A percentile compares a stretch with the other conserved stretches of the same genome.
Evolutionary conservation across 305 asterid species (phyloP).

Genomic region (Euphrasia arctica): DNA sequence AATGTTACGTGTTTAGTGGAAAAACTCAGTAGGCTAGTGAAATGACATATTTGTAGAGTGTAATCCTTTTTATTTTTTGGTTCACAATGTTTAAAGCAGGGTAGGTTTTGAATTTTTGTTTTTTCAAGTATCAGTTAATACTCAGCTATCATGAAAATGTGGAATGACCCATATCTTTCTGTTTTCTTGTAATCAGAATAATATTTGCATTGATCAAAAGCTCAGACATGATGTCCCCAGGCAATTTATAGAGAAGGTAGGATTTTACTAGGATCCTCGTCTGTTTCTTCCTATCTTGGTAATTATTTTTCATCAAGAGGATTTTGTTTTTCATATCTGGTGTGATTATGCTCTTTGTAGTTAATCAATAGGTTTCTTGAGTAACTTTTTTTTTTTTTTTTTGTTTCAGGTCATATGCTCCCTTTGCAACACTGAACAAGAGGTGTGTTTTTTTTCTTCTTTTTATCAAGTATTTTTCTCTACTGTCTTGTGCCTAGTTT

Average conservation of each 20-base stretch:
- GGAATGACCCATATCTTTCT: conserved; percentile 16
- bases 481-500: neutral
- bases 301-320: neutral
- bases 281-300: conserved; percentile 6
- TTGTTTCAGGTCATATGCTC: conserved; percentile 67
- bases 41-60: no score
- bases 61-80: neutral
- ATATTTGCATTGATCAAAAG: conserved; percentile 48
- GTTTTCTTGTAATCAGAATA: conserved; percentile 46
- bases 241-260: conserved; percentile 65
- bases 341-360: neutral
- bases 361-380: conserved; percentile 6
- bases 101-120: neutral
- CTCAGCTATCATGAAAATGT: neutral
- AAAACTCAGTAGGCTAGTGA: no score
- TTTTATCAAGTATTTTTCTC: neutral
- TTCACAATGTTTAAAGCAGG: neutral
- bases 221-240: conserved; percentile 82
- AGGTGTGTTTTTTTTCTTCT: conserved; percentile 49
- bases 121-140: neutral
- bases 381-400: conserved; percentile 12
- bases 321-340: neutral
- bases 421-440: conserved; percentile 85
- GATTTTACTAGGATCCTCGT: conserved; percentile 13
- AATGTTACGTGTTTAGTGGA: no score